phyloP scores from a whole-genome alignment of 2,329 filamentous ascomycete species.

The Aspergillus aculeatinus region DNA sequence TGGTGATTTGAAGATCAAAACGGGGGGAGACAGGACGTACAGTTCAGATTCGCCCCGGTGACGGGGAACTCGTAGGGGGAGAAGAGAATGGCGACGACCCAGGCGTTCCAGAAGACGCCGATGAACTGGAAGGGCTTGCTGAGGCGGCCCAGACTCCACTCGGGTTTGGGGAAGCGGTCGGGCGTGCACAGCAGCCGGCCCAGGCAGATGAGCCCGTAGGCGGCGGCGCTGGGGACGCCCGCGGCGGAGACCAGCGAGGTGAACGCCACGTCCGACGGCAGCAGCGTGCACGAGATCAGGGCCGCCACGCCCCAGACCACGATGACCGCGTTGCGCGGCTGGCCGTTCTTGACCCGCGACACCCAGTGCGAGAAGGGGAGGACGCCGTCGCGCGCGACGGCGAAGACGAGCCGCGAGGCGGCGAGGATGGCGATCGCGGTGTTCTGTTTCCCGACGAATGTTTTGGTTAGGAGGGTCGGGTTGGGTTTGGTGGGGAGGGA shows the following conservation, averaged over 20 bases:
- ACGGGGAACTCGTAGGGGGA: constrained; percentile 51
- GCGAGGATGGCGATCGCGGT: constrained; percentile 61
- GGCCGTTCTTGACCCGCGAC: constrained; percentile 54
- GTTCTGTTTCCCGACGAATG: constrained; percentile 40
- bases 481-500: neutral
- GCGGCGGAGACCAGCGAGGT: constrained; percentile 56
- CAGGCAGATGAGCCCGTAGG: constrained; percentile 54
- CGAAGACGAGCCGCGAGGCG: constrained; percentile 62
- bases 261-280: constrained; percentile 56
- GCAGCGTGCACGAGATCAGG: constrained; percentile 58
- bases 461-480: neutral
- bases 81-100: constrained; percentile 51
- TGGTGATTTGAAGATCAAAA: neutral
- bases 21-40: constrained; percentile 20
- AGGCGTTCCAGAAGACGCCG: constrained; percentile 51
- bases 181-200: constrained; percentile 51
- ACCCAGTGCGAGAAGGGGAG: constrained; percentile 61
- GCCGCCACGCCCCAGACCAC: constrained; percentile 58
- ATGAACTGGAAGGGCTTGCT: constrained; percentile 52
- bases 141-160: constrained; percentile 47
- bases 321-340: constrained; percentile 60
- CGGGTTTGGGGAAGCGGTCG: constrained; percentile 48
- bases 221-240: constrained; percentile 53
- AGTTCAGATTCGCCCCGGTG: constrained; percentile 46
- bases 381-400: constrained; percentile 61